Conservation (phyloP, 208 protist species). For the Trypanosoma melophagium region DNA sequence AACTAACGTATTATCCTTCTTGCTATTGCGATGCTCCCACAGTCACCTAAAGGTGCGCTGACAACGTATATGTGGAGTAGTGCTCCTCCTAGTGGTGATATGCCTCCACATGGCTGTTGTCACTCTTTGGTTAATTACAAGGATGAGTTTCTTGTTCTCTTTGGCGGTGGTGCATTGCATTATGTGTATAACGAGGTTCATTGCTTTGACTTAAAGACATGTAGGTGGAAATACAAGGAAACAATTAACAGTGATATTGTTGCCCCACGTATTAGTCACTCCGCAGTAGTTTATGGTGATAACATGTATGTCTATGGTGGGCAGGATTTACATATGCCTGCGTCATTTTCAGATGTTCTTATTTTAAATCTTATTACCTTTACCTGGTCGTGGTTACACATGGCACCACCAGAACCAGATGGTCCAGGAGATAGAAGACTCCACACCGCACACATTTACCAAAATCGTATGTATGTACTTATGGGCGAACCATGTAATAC, state of each 20-base stretch:
- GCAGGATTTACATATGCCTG: slow-evolving; percentile 42
- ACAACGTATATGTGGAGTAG: slow-evolving; percentile 32
- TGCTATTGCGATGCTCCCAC: slow-evolving; percentile 5
- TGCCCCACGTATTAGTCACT: slow-evolving; percentile 57
- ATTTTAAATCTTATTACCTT: slow-evolving; percentile 69
- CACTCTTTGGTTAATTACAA: slow-evolving; percentile 68
- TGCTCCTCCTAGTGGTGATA: slow-evolving; percentile 16
- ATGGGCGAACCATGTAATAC: slow-evolving; percentile 47
- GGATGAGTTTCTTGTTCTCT: slow-evolving; percentile 74
- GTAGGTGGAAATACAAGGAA: slow-evolving; percentile 37
- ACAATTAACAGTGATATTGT: slow-evolving; percentile 49
- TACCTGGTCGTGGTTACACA: slow-evolving; percentile 59
- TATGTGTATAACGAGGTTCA: slow-evolving; percentile 49
- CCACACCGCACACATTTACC: slow-evolving; percentile 68
- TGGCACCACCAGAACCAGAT: slow-evolving; percentile 46
- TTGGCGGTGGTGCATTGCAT: slow-evolving; percentile 65
- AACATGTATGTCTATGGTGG: slow-evolving; percentile 89
- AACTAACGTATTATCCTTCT: too few species aligned
- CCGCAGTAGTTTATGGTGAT: slow-evolving; percentile 69
- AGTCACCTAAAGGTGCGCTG: neutral
- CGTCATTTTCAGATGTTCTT: slow-evolving; percentile 63
- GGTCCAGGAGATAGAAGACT: slow-evolving; percentile 69
- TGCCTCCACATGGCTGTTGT: slow-evolving; percentile 71
- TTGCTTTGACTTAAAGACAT: slow-evolving; percentile 52
- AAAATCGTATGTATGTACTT: slow-evolving; percentile 78